A percentile compares a stretch with the other conserved stretches of the same genome.
Conservation (phyloP, 257 asterid genomes). For the Ligustrum vulgare region DNA sequence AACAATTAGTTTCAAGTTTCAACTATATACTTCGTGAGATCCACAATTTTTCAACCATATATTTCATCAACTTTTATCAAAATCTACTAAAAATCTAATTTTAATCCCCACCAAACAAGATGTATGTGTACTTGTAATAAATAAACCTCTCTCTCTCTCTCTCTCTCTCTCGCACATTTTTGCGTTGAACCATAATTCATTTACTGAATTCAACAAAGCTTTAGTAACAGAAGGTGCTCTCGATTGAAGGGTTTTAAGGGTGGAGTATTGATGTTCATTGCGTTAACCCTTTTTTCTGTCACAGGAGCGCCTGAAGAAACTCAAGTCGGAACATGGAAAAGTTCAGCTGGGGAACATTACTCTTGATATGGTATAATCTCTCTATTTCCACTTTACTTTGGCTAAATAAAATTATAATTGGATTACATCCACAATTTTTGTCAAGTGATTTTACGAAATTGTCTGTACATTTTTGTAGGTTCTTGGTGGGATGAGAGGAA, state of each 20-base stretch:
- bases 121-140: not conserved
- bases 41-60: no score
- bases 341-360: conserved; percentile 85
- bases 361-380: conserved; percentile 70
- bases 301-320: conserved; percentile 78
- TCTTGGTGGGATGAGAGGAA: conserved; percentile 99
- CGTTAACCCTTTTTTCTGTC: conserved; percentile 13
- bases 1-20: no score
- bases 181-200: not conserved
- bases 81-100: no score
- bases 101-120: no score
- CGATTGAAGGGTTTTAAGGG: not conserved
- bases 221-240: not conserved
- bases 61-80: no score
- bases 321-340: conserved; percentile 79
- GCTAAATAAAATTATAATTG: not conserved
- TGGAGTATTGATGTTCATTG: not conserved
- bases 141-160: not conserved
- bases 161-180: not conserved
- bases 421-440: not conserved
- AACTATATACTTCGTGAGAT: no score
- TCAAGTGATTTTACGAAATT: not conserved
- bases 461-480: conserved; percentile 47
- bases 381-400: conserved; percentile 12
- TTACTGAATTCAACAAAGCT: conserved; percentile 16